phyloP scores from a whole-genome alignment of 2,329 filamentous ascomycete genomes.

The Penicillium sp. region DNA sequence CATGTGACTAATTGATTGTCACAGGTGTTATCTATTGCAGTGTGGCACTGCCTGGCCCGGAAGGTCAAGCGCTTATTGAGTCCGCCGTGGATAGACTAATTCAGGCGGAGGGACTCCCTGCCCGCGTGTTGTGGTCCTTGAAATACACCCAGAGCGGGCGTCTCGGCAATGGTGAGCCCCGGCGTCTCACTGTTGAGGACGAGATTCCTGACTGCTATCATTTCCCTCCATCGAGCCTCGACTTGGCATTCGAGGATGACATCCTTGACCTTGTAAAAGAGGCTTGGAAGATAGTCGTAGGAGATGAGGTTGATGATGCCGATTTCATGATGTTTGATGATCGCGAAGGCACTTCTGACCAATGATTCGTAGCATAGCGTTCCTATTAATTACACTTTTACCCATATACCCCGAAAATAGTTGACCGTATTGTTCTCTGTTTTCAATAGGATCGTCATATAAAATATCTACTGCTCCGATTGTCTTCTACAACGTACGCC shows the following conservation, averaged over 20 bases:
- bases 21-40: slow-evolving; percentile 60
- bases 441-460: background rate
- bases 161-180: slow-evolving; percentile 13
- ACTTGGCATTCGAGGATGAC: slow-evolving; percentile 71
- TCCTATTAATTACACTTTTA: background rate
- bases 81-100: slow-evolving; percentile 44
- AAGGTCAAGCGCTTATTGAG: slow-evolving; percentile 42
- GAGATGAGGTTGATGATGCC: slow-evolving; percentile 48
- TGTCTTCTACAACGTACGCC: too few species aligned
- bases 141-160: slow-evolving; percentile 50
- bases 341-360: slow-evolving; percentile 60
- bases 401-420: background rate
- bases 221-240: slow-evolving; percentile 59
- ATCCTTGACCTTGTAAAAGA: slow-evolving; percentile 64
- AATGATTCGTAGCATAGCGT: slow-evolving; percentile 36
- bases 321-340: slow-evolving; percentile 78
- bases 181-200: slow-evolving; percentile 14
- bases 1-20: slow-evolving; percentile 35
- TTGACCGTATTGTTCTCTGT: background rate
- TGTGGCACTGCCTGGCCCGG: slow-evolving; percentile 36
- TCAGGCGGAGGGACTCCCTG: slow-evolving; percentile 31
- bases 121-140: slow-evolving; percentile 52
- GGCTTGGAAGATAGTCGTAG: slow-evolving; percentile 66
- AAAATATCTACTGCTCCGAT: background rate
- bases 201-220: slow-evolving; percentile 49